Evolutionary conservation across 176 grass and related monocot species (phyloP), one percentile per base, ranked within the genome.

Genomic region (Musa beccarii): DNA sequence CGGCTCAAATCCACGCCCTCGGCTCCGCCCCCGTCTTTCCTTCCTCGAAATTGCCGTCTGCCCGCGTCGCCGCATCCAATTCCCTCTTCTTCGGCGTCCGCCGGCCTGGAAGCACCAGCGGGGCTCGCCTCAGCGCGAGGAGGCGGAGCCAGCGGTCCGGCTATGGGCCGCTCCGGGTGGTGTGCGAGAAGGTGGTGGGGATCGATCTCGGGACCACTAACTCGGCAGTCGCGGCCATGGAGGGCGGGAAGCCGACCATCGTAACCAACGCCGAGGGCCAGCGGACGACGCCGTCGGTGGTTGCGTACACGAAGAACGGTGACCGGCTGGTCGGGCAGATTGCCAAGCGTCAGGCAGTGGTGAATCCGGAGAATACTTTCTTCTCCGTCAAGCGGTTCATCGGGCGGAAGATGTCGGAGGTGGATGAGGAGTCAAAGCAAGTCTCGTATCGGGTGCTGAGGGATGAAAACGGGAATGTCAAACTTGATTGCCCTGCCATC

Each of bases 351-450:
- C 95, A 99, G 83, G 95, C 95, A 28, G 95, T 99, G 20, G 88
- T 99, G 28, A 99, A 99, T 78, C 95, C 95, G 10, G 95, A 99
- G 83, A 99, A 99, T 75, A 99, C 95, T 3, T 99, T 99, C 81
- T 99, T 99, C 84, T 99, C 95, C 2, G 95, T 99, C 68, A 99
- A 99, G 79, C 82, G 95, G 0, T 99, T 99, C 83, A 99, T 99
- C 53, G 95, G 95, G 1, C 89, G 95, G 34, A 99, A 99, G 86
- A 99, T 99, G 95, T 74, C 51, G 14, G 95, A 99, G 80, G 95
- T 99, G 59, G 91, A 91, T 62, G 95, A 94, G 69, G 95, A 99
- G 88, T 88, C 91, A 23, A 99, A 92, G 88, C 95, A 99, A 74
- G 95, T 99, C 8, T 94, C 90, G 0, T 99, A 99, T 66, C 76